Conservation (phyloP, 1,139 yeast genomes). For the Geotrichum bryndzae region DNA sequence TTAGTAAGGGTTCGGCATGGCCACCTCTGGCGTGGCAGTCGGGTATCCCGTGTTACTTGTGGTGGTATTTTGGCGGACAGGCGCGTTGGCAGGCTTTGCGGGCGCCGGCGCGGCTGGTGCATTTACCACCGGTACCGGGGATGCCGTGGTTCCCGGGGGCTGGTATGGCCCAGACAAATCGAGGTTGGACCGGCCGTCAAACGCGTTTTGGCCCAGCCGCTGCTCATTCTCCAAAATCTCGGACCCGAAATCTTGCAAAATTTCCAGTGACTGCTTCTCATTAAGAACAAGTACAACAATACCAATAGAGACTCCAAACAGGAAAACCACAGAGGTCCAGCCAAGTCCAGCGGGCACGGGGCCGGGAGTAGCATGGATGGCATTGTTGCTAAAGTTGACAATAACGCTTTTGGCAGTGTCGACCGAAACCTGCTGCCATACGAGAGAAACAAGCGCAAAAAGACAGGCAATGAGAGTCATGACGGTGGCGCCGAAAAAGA, state of each 20-base stretch:
- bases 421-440: constrained; percentile 29
- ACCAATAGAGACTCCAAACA: constrained; percentile 15
- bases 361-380: constrained; percentile 11
- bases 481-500: constrained; percentile 20
- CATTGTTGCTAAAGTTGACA: constrained; percentile 17
- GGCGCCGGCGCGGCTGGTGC: neutral
- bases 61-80: neutral
- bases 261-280: constrained; percentile 11
- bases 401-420: constrained; percentile 19
- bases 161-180: neutral
- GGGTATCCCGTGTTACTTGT: neutral
- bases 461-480: constrained; percentile 21
- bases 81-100: neutral
- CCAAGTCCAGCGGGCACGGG: constrained; percentile 17
- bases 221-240: constrained; percentile 2
- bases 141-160: neutral
- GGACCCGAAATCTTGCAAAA: constrained; percentile 8
- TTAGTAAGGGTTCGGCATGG: neutral
- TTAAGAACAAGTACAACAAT: constrained; percentile 12
- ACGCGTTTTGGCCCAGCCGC: constrained; percentile 8
- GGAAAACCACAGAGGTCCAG: constrained; percentile 16
- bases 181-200: neutral
- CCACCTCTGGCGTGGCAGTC: neutral
- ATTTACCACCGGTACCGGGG: neutral
- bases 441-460: constrained; percentile 25